Evolutionary conservation across 2,329 filamentous ascomycete genomes (phyloP), one percentile per base, ranked within the genome.

Genomic region (Claviceps humidiphila): DNA sequence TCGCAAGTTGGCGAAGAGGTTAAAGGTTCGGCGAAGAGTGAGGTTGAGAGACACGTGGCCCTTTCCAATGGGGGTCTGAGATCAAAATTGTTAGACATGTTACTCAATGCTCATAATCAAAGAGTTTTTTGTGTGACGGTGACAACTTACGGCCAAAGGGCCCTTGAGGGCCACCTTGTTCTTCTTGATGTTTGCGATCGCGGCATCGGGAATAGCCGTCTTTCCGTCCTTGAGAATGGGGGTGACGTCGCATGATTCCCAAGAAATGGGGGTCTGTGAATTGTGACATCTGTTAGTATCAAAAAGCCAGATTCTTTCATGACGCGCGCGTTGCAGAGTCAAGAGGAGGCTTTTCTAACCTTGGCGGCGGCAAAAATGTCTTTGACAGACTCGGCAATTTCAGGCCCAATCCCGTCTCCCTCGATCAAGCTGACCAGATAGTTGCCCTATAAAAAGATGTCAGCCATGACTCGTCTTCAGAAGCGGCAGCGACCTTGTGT

Each of bases 91-190:
- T 55, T 40, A 53, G 34, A 17, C 13, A 20, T 14, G 7, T 13
- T 16, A 16, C 13, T 34, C 5, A 5, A 4, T 30, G 13, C 39
- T 3, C 8, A 5, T 20, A 40, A 17, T 5, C 9, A 8, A 11
- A 17, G n/a, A 11, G 34, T 11, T 5, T 47, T 16, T 2, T n/a
- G 20, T 34, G 30, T 34, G 30, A 34, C n/a, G 43, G 41, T 4
- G 22, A n/a, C 13, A 24, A 38, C 84, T 57, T 84, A 91, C 87
- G 63, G 94, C 94, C 60, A 98, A 84, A 63, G 94, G 94, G 59
- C 94, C 93, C 81, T 98, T 98, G 60, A 98, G 84, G 58, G 94
- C 93, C 64, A 98, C 88, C 76, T 90, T 94, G 79, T 97, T 98
- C 75, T 81, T 86, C 72, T 85, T 81, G 68, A 98, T 90, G 72